Conservation (phyloP, 2,329 filamentous ascomycete genomes). For the Botrytis pseudocinerea region DNA sequence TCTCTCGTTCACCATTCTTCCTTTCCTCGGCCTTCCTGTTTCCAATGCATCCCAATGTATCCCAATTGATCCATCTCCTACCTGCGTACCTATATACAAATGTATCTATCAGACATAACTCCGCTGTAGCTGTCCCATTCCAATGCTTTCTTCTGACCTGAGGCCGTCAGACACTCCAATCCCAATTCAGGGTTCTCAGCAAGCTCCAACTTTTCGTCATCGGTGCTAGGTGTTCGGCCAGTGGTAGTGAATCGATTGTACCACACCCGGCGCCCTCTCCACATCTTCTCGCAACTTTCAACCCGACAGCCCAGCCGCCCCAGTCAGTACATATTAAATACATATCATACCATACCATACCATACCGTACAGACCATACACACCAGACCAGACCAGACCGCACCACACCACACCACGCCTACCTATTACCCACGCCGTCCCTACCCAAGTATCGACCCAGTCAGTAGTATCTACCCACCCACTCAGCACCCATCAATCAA, state of each 20-base stretch:
- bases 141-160: not conserved
- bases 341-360: not conserved
- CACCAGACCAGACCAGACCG: not conserved
- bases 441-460: not conserved
- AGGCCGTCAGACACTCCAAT: not conserved
- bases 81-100: fast-evolving
- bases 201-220: not conserved
- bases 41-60: not conserved
- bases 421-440: too few relatives aligned
- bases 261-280: not conserved
- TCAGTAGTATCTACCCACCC: not conserved
- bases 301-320: slow-evolving; percentile 1
- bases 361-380: not conserved
- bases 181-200: not conserved
- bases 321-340: not conserved
- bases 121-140: too few relatives aligned
- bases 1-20: not conserved
- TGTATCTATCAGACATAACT: not conserved
- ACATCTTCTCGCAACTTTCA: not conserved
- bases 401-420: not conserved
- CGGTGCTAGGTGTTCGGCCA: not conserved
- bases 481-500: not conserved
- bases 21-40: not conserved
- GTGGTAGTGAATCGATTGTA: not conserved
- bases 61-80: not conserved